Conservation (phyloP, 78 protist species). For the Monosiga brevicollis region DNA sequence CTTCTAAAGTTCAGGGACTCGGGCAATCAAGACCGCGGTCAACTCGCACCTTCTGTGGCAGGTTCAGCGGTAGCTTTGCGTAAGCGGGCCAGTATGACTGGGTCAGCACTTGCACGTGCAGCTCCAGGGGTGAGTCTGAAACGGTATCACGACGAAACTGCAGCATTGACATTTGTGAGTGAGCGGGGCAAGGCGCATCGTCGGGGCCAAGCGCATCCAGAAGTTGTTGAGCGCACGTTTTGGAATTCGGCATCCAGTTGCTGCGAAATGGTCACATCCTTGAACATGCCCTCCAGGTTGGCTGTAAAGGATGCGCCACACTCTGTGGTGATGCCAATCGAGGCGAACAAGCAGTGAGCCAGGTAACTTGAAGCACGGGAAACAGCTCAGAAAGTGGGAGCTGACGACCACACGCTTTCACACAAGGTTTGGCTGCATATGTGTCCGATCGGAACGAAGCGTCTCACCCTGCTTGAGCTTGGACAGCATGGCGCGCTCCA, state of each 20-base stretch:
- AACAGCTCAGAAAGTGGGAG: too few relatives aligned
- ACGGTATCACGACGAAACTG: background rate
- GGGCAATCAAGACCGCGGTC: too few relatives aligned
- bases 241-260: slow-evolving; percentile 47
- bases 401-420: too few relatives aligned
- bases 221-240: background rate
- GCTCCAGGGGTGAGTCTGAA: slow-evolving; percentile 17
- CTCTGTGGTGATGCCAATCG: too few relatives aligned
- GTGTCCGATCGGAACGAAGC: too few relatives aligned
- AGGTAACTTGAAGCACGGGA: too few relatives aligned
- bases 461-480: slow-evolving; percentile 74
- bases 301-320: slow-evolving; percentile 82
- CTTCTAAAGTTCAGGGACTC: too few relatives aligned
- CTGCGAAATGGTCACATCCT: slow-evolving; percentile 67
- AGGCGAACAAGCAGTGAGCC: too few relatives aligned
- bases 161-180: too few relatives aligned
- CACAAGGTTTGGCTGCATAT: too few relatives aligned
- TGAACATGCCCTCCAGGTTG: slow-evolving; percentile 91
- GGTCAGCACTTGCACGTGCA: slow-evolving; percentile 77
- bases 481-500: slow-evolving; percentile 73
- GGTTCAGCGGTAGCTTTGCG: slow-evolving; percentile 16
- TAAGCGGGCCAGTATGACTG: slow-evolving; percentile 76
- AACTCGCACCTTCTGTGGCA: slow-evolving; percentile 52
- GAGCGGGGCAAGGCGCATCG: too few relatives aligned
- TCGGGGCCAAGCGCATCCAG: background rate